Base-by-base conservation (phyloP, 306 rosid species). In the Prosopis cineraria region DNA sequence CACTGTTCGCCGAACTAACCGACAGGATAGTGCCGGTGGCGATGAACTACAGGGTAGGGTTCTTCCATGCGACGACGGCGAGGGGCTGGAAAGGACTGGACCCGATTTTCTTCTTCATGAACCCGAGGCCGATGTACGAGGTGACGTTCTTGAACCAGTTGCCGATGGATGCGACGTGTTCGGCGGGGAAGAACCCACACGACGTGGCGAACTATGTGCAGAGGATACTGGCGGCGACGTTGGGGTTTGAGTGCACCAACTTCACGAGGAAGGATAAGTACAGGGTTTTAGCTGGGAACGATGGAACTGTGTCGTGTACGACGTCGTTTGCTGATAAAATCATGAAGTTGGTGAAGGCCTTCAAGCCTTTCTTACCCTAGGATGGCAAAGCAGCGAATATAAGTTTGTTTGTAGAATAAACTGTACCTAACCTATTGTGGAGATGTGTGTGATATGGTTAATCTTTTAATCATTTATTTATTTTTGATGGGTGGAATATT, bases 21-120 rank as follows among this genome's bases (percentile, higher is more conserved):
- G 97, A 95, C 78, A 79, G 91, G 27, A 95, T 95, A n/a, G 99
- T 95, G 19, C 98, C 99, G 1, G 99, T 95, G 68, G 99, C 98
- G 3, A 95, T 95, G 97, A 95, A 89, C 68, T 95, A 93, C 33
- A 83, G 97, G 71, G 96, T 92, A 1, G 96, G 97, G n/a, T 85
- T 95, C 77, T 95, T 95, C 78, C 99, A 95, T 68, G 98, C 99
- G 13, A 93, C 99, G 10, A 95, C 99, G 0, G 99, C 99, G 0
- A 81, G 89, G 33, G 99, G 99, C 1, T 95, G 96, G 93, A 95
- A 95, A 65, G 91, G 90, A 3, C 58, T 93, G 84, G 99, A 93
- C 74, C 93, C 98, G 0, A 64, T 95, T 13, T 95, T 91, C 87
- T 95, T 89, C 90, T 91, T 95, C 86, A 95, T 95, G 99, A 95